Evolutionary conservation across 225 moss, liverwort and hornwort species (phyloP), one percentile per base, ranked within the genome.

Genomic region (Lunularia cruciata): DNA sequence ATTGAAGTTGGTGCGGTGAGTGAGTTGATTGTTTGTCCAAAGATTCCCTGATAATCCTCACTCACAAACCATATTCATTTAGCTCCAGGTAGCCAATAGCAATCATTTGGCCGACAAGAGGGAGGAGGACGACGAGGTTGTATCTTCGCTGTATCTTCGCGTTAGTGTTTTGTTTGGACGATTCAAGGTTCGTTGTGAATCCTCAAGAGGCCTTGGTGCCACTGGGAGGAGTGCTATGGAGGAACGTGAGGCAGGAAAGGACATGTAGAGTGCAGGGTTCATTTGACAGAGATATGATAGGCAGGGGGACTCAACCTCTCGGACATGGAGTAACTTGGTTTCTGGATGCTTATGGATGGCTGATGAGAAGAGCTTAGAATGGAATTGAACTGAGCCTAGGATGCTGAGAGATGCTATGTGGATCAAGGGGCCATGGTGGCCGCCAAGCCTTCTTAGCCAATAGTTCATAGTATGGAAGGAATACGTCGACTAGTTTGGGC

Each of bases 401-500:
- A 45, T 65, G 25, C 40, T 23, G 58, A 15, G 35, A 33, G 35
- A 53, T 33, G 45, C 15, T 6, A 10, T 40, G 38, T n/a, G 54
- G 51, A 61, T 63, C 47, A 38, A 47, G 38, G 42, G 67, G 37
- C 67, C 48, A 55, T 62, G 53, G 60, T 40, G 60, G 47, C 11
- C 32, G 16, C 53, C 28, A 22, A 34, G 60, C 20, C 46, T 34
- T 2, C 53, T 28, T 62, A 71, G 61, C 53, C 49, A 31, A 60
- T 67, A 47, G 60, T 47, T 59, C 23, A 60, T 13, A 10, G 10
- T 34, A 10, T 27, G 11, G 38, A 65, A 45, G 27, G 35, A 35
- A n/a, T 9, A 57, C 38, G 59, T 35, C 65, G 43, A 69, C n/a
- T 70, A 26, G 38, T 51, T 22, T 67, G 56, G 78, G 67, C 66